Base-by-base conservation (phyloP, 1,139 yeast genomes). In the Geotrichum citri-aurantii region DNA sequence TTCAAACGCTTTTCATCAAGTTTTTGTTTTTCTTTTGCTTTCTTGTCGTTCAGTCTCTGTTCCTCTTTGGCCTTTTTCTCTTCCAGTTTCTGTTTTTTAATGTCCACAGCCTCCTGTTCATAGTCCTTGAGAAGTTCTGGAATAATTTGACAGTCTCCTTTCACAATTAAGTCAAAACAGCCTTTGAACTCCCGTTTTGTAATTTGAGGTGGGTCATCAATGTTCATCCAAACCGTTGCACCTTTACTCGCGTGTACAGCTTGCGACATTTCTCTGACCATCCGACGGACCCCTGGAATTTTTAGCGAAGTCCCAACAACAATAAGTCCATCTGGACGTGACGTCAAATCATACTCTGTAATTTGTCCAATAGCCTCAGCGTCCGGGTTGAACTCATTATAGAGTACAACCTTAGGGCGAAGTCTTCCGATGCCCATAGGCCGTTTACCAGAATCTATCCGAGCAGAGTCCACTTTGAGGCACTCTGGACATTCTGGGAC, bases 301-400 rank as follows among this genome's bases (percentile, higher is more conserved):
- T 86, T 86, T 58, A 90, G 74, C 1, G 95, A 85, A 0, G 97
- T 90, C 1, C 97, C 97, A 71, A 88, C 92, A 48, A 90, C 88
- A 21, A 90, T 76, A 57, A 90, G 74, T 66, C 91, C 83, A 69
- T 90, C 97, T 0, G 95, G 92, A 62, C 77, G 81, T 51, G 81
- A 73, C 64, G 78, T 79, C 56, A 88, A 71, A 71, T 90, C 97
- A 7, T 78, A 74, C 61, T 81, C 84, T 3, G 91, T 80, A 1
- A 92, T 85, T 59, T 82, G 81, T 1, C 96, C 91, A 56, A 90
- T 82, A 4, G 84, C 80, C 62, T 89, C 96, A 53, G 92, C 86
- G 69, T 89, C 95, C 0, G 96, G 96, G 68, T 90, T 96, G 65
- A 84, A 80, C 69, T 90, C 97, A 61, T 93, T 93, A 69, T 90